Conservation (phyloP, 768 basidiomycete species). For the Leccinum longicurvipes region DNA sequence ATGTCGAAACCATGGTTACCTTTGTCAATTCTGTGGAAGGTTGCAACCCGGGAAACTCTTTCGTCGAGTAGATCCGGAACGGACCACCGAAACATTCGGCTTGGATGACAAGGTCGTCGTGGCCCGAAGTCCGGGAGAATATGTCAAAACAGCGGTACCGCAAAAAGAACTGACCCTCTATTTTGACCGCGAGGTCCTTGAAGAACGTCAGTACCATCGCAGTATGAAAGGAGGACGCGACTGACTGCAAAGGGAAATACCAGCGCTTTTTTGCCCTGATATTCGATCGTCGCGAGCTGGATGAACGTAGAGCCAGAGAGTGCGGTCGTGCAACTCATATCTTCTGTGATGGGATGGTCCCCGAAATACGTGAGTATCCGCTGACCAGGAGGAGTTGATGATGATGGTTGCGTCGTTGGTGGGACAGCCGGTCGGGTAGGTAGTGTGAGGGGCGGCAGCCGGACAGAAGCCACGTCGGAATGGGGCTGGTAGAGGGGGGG, state of each 20-base stretch:
- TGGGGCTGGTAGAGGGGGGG: slow-evolving; percentile 12
- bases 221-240: slow-evolving; percentile 5
- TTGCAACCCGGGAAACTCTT: slow-evolving; percentile 68
- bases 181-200: slow-evolving; percentile 66
- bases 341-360: slow-evolving; percentile 43
- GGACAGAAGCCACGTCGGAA: slow-evolving; percentile 14
- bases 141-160: slow-evolving; percentile 74
- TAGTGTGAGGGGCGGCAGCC: slow-evolving; percentile 21
- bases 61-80: slow-evolving; percentile 70
- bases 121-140: slow-evolving; percentile 34
- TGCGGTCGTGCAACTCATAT: slow-evolving; percentile 41
- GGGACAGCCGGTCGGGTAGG: slow-evolving; percentile 10
- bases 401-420: slow-evolving; percentile 5
- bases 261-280: slow-evolving; percentile 48
- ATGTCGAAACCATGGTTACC: slow-evolving; percentile 25
- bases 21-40: slow-evolving; percentile 70
- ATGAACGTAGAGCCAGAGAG: slow-evolving; percentile 63
- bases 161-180: slow-evolving; percentile 63
- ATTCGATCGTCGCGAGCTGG: slow-evolving; percentile 52
- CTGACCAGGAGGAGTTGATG: slow-evolving; percentile 17
- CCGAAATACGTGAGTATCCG: slow-evolving; percentile 44
- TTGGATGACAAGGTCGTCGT: slow-evolving; percentile 41
- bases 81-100: slow-evolving; percentile 65
- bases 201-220: slow-evolving; percentile 1
- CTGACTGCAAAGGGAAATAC: slow-evolving; percentile 65